phyloP scores from a whole-genome alignment of 441 rosid genomes.

The Daphne laureola region DNA sequence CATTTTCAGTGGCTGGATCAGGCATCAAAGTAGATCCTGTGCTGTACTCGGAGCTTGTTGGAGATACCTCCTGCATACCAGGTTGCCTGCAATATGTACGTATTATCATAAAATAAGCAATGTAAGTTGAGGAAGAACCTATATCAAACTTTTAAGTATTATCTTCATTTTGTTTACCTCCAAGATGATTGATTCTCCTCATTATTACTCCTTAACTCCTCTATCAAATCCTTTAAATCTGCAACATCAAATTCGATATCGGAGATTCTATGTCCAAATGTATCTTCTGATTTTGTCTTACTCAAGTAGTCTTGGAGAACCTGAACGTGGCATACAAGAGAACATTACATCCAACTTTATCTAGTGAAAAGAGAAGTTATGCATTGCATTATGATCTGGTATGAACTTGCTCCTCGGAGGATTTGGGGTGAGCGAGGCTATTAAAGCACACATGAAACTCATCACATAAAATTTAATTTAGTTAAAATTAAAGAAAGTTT shows the following conservation, averaged over 20 bases:
- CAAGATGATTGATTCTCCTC: constrained; percentile 65
- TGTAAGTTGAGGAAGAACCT: constrained; percentile 13
- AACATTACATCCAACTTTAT: too few species aligned
- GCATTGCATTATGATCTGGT: too few species aligned
- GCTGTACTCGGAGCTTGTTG: constrained; percentile 86
- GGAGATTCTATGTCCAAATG: constrained; percentile 36
- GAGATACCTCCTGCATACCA: constrained; percentile 71
- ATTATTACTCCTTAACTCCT: constrained; percentile 53
- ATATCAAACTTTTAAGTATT: constrained; percentile 1
- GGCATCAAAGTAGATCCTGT: constrained; percentile 67
- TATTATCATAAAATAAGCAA: constrained; percentile 13
- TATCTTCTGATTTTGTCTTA: constrained; percentile 58
- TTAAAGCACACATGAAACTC: too few species aligned
- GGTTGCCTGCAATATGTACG: constrained; percentile 56
- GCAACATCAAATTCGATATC: constrained; percentile 68
- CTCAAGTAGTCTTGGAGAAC: constrained; percentile 78
- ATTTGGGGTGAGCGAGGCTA: too few species aligned
- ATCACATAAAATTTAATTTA: too few species aligned
- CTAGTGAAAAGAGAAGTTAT: too few species aligned
- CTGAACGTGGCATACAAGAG: constrained; percentile 28
- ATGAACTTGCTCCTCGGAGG: too few species aligned
- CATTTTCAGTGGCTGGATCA: constrained; percentile 32
- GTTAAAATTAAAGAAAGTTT: too few species aligned
- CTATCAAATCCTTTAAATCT: constrained; percentile 67
- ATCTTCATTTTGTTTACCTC: constrained; percentile 45